phyloP scores from a whole-genome alignment of 2,329 filamentous ascomycete species.

The Colletotrichum sublineola region DNA sequence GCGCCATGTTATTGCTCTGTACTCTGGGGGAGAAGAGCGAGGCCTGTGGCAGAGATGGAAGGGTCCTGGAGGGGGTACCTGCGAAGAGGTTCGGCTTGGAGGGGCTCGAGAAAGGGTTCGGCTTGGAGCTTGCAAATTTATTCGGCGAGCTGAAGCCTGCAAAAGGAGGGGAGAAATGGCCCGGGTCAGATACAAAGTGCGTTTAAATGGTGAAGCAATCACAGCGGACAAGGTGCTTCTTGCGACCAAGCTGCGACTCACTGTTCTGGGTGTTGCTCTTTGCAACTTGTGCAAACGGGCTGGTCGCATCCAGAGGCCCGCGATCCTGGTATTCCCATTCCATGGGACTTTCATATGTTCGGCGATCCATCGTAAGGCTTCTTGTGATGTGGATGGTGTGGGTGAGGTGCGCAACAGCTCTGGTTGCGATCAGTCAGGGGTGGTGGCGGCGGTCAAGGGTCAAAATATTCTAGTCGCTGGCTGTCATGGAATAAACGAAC shows the following conservation, averaged over 20 bases:
- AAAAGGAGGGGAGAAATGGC: neutral
- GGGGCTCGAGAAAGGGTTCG: conserved; percentile 52
- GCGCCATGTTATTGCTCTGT: conserved; percentile 57
- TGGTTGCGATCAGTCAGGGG: conserved; percentile 16
- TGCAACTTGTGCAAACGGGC: conserved; percentile 70
- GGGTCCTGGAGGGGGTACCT: conserved; percentile 57
- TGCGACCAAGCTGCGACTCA: conserved; percentile 46
- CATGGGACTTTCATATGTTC: conserved; percentile 73
- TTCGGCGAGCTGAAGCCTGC: conserved; percentile 56
- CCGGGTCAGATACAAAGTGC: conserved; percentile 6
- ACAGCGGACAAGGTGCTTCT: neutral
- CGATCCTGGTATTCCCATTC: conserved; percentile 74
- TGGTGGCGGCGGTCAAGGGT: conserved; percentile 17
- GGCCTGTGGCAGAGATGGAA: conserved; percentile 55
- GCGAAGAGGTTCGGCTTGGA: conserved; percentile 47
- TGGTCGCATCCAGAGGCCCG: conserved; percentile 71
- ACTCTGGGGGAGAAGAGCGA: conserved; percentile 62
- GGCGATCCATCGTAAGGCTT: conserved; percentile 60
- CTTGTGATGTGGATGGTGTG: conserved; percentile 21
- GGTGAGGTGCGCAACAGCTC: conserved; percentile 5
- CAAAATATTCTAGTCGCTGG: conserved; percentile 20
- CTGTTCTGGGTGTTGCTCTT: conserved; percentile 56
- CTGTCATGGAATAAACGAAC: conserved; percentile 17
- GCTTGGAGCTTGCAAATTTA: conserved; percentile 50
- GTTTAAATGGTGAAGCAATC: no score